Percentiles rank a stretch among this genome's conserved stretches.
These are phyloP conservation scores for Diplodia seriata DNA, from an alignment of 2,329 filamentous ascomycete genomes.

Conservation along the genomic window DNA sequence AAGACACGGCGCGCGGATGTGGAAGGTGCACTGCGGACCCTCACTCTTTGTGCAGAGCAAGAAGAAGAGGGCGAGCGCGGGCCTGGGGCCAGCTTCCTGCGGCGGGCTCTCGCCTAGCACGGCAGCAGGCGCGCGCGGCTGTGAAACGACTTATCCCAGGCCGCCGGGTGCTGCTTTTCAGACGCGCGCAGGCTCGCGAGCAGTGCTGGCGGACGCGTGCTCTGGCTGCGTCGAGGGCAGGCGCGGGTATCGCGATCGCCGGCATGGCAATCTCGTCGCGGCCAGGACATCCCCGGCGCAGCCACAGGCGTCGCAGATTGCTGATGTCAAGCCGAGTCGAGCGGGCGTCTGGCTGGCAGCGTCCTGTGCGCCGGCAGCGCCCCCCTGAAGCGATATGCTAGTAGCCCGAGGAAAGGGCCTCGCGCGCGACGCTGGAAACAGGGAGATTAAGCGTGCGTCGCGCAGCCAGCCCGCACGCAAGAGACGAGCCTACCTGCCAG, in stretches of 20 bases:
- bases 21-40: not conserved
- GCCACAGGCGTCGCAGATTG: slow-evolving; percentile 31
- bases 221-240: not conserved
- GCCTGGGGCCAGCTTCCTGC: not conserved
- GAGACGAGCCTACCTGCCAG: slow-evolving; percentile 25
- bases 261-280: slow-evolving; percentile 28
- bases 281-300: slow-evolving; percentile 28
- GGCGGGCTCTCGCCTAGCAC: slow-evolving; percentile 16
- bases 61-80: not conserved
- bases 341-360: slow-evolving; percentile 21
- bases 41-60: not conserved
- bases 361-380: slow-evolving; percentile 25
- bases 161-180: slow-evolving; percentile 21
- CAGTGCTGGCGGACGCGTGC: slow-evolving; percentile 3
- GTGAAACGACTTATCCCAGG: slow-evolving; percentile 28
- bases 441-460: slow-evolving; percentile 27
- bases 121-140: slow-evolving; percentile 25
- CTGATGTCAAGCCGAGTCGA: slow-evolving; percentile 30
- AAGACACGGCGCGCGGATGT: not conserved
- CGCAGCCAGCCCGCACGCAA: slow-evolving; percentile 24
- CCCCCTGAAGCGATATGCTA: slow-evolving; percentile 27
- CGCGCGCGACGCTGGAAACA: slow-evolving; percentile 27
- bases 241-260: slow-evolving; percentile 29
- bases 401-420: slow-evolving; percentile 24
- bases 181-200: not conserved